Evolutionary conservation across 331 rosid genomes (phyloP), one percentile per base, ranked within the genome.

Genomic region (Erythrophleum ivorense): DNA sequence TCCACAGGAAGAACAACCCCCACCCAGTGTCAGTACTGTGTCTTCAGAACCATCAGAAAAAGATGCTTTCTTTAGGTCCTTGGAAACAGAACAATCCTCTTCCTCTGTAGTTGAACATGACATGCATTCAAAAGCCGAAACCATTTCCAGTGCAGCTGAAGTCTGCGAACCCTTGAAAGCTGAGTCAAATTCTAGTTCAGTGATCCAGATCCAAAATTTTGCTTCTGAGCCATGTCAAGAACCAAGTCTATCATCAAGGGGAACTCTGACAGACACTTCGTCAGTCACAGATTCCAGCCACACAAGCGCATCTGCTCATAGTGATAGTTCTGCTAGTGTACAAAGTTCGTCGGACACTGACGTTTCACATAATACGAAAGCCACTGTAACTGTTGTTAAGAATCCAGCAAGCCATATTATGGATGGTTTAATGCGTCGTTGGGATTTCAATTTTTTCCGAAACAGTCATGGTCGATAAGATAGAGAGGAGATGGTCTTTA

Each of bases 341-440:
- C 90, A 78, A 85, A 80, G 76, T 81, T 77, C 92, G 72, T 82
- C 92, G 6, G 97, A 89, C 53, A 50, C 91, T 0, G 99, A 96
- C 84, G 46, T 96, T 87, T 96, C 99, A 14, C 94, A 94, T 36
- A 92, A 83, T 71, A 96, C 99, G 4, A 96, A 81, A 83, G 99
- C 99, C 67, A 93, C 97, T 0, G 83, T 96, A 55, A 92, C 97
- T 10, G 97, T 91, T 49, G 97, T 88, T 53, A 89, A 84, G 79
- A 94, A 83, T 85, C 99, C 99, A 1, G 73, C 94, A 36, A 50
- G 91, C 88, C 90, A 94, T 85, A 87, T 88, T 84, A 92, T 92
- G 97, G 98, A 96, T 0, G 95, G 99, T 80, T 89, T 96, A 89
- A 91, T 93, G 82, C 94, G 98, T n/a, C 97, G 98, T 46, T 96